Base-by-base conservation (phyloP, 2,329 filamentous ascomycete species). In the Proliferodiscus dingleyae region DNA sequence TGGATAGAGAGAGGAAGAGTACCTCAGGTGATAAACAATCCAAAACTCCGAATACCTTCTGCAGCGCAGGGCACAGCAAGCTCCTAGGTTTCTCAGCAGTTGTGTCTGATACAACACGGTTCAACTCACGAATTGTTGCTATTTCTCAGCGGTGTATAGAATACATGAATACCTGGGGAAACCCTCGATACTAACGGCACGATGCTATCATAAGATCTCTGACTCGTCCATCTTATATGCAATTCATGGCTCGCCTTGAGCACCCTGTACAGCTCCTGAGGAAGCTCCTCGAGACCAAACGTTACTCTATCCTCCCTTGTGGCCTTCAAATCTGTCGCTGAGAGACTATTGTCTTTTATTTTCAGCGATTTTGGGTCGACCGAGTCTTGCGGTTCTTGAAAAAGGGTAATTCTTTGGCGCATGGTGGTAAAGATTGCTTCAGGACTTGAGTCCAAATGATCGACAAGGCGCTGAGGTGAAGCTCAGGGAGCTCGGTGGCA, bases 291-390 rank as follows among this genome's bases (percentile, higher is more conserved):
- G 16, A 89, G 68, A 29, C 77, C 74, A 51, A 93, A 67, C 1
- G 88, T 95, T 55, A 91, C 67, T 49, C 85, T 80, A 62, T 93
- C 87, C 66, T 97, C 87, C 54, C 87, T 83, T 11, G 81, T 80
- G 16, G 85, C 85, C 41, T 78, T 66, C 33, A 93, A 72, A 2
- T 74, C 75, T 2, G 71, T 71, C 43, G 94, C 67, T 3, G 72
- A 72, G 15, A 86, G 66, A 8, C 66, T 64, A 37, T 72, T 68
- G 34, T 71, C 68, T 36, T 70, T 69, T 34, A 94, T 66, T 10
- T 74, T 66, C 41, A 95, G 67, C 37, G 78, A 70, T 2, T 77
- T 68, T 0, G 85, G 83, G 42, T 86, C 78, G 51, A 90, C 73
- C 2, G 74, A 73, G 45, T 77, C 70, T 34, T 82, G 78, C n/a